Percentiles rank a stretch among this genome's conserved stretches.
These are phyloP conservation scores for Heritiera littoralis DNA, from an alignment of 345 rosid genomes.

Conservation along the genomic window DNA sequence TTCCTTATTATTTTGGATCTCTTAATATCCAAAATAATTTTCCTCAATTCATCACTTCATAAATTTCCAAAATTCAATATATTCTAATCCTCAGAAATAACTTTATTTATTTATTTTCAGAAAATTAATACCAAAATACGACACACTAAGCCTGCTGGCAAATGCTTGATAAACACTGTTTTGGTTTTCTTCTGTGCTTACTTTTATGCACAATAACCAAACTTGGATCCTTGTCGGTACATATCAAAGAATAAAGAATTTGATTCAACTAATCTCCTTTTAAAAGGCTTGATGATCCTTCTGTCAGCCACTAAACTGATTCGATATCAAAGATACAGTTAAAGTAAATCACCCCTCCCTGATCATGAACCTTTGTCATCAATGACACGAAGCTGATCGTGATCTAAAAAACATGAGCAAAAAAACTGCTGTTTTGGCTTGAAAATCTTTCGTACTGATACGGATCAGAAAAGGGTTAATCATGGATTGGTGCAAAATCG, in stretches of 20 bases:
- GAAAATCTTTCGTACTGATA: slow-evolving; percentile 3
- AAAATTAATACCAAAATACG: no score
- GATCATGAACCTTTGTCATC: neutral
- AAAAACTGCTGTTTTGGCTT: neutral
- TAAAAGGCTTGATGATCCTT: slow-evolving; percentile 28
- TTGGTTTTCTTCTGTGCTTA: neutral
- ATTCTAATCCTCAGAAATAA: no score
- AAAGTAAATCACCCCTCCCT: slow-evolving; percentile 11
- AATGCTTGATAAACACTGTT: neutral
- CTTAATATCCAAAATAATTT: no score
- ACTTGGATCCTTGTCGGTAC: neutral
- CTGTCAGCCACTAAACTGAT: slow-evolving; percentile 42
- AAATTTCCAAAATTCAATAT: no score
- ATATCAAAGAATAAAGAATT: slow-evolving; percentile 18
- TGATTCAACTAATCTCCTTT: slow-evolving; percentile 24
- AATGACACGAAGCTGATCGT: neutral
- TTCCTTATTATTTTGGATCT: no score
- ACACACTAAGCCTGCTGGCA: neutral
- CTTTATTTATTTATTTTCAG: no score
- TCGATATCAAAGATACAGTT: slow-evolving; percentile 14
- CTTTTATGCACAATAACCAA: neutral
- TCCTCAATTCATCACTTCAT: no score
- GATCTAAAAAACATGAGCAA: neutral
- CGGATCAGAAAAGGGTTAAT: slow-evolving; percentile 1
- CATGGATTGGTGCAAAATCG: slow-evolving; percentile 22